Evolutionary conservation across 306 rosid genomes (phyloP).

Genomic region (Castanea sativa): DNA sequence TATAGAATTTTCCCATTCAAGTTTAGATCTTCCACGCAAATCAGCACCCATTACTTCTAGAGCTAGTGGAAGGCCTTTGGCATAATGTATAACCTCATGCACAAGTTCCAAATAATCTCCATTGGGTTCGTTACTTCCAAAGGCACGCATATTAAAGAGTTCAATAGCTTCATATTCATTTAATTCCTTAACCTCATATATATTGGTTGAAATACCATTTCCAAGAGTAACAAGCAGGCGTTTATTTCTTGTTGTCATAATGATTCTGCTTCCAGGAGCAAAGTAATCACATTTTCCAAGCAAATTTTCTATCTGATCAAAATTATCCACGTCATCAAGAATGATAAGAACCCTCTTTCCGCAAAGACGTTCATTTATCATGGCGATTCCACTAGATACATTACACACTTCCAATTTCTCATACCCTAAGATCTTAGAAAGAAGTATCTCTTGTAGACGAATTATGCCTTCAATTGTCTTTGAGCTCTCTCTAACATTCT

Average conservation of each 20-base stretch:
- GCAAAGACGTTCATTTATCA: not conserved
- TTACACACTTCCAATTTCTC: not conserved
- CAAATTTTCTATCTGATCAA: not conserved
- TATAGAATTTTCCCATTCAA: slow-evolving; percentile 14
- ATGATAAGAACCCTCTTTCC: not conserved
- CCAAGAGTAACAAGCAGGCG: not conserved
- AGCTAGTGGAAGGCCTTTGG: slow-evolving; percentile 17
- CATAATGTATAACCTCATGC: not conserved
- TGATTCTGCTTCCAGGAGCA: slow-evolving; percentile 1
- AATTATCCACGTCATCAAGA: slow-evolving; percentile 9
- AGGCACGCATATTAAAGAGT: slow-evolving; percentile 2
- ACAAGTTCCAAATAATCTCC: not conserved
- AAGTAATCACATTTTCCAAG: not conserved
- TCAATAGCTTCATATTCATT: not conserved
- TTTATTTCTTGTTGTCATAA: slow-evolving; percentile 7
- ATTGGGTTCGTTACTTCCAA: not conserved
- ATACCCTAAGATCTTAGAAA: not conserved
- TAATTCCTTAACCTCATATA: not conserved
- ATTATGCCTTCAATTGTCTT: not conserved
- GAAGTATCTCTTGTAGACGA: not conserved
- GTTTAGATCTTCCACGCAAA: not conserved
- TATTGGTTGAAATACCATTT: not conserved
- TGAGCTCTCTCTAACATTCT: not conserved
- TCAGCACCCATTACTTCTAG: not conserved
- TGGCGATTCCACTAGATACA: not conserved